These are phyloP conservation scores for Diplosphaera chodatii DNA, from an alignment of 139 green algal species.

Conservation along the genomic window DNA sequence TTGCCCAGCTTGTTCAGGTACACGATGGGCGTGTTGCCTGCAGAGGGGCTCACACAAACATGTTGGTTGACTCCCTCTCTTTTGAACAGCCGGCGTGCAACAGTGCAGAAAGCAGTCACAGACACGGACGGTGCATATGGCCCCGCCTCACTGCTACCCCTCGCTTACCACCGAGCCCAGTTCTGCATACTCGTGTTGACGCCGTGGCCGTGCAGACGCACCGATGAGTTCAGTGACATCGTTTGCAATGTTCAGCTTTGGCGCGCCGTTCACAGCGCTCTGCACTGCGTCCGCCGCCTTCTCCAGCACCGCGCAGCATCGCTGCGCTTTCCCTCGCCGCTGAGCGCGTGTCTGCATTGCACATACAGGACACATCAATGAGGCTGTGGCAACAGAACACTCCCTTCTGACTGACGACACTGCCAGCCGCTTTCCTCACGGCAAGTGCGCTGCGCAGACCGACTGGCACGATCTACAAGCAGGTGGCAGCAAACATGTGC, in stretches of 20 bases:
- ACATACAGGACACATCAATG: no score
- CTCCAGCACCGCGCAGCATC: neutral
- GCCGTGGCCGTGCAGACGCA: constrained; percentile 1
- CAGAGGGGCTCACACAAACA: neutral
- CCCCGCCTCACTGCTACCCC: no score
- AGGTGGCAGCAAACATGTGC: no score
- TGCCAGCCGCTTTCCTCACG: no score
- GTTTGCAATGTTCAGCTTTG: constrained; percentile 51
- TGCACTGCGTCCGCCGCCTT: neutral
- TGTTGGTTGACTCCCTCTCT: neutral
- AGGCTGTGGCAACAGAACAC: neutral
- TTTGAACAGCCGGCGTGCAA: neutral
- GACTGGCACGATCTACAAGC: no score
- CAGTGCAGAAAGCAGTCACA: neutral
- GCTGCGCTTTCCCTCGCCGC: neutral
- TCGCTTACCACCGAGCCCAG: no score
- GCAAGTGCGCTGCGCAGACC: no score
- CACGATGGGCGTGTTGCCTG: constrained; percentile 91
- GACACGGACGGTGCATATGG: no score
- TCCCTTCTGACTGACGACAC: no score
- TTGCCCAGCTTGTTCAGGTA: constrained; percentile 54
- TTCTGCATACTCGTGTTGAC: no score
- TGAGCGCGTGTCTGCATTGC: neutral
- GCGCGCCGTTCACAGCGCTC: neutral
- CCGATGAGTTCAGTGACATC: constrained; percentile 78